Conservation (phyloP, 73 alveolate genomes). For the Uronychia binucleata region DNA sequence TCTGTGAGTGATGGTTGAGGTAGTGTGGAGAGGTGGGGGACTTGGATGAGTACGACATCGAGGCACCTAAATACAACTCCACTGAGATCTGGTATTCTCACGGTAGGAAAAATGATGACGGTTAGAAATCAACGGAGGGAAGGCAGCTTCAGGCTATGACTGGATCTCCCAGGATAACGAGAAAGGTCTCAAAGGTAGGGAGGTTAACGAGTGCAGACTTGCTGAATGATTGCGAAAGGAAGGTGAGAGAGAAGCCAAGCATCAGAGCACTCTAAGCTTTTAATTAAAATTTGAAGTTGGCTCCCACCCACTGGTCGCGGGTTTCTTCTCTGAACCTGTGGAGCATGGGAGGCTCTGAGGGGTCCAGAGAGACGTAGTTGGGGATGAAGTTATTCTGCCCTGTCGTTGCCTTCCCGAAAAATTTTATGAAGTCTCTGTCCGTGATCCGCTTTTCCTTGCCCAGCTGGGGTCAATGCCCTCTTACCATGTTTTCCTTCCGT, state of each 20-base stretch:
- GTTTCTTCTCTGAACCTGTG: constrained; percentile 75
- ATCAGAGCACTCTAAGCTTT: neutral
- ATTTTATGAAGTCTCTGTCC: constrained; percentile 32
- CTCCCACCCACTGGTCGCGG: constrained; percentile 66
- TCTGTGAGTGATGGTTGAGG: neutral
- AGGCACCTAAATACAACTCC: neutral
- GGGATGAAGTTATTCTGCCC: constrained; percentile 53
- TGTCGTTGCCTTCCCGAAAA: constrained; percentile 51
- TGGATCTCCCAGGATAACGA: neutral
- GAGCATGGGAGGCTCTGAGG: constrained; percentile 74
- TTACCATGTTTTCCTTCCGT: constrained; percentile 3
- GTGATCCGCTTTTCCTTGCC: constrained; percentile 10
- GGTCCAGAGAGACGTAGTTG: constrained; percentile 78
- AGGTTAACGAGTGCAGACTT: neutral
- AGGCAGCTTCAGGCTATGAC: neutral
- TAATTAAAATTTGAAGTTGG: constrained; percentile 45
- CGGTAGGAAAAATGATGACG: neutral
- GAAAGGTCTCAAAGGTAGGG: neutral
- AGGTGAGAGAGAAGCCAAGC: constrained; percentile 1
- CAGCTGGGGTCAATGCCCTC: neutral
- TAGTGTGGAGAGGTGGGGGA: neutral
- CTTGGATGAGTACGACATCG: neutral
- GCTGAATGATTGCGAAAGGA: neutral
- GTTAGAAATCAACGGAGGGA: constrained; percentile 3
- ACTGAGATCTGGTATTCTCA: neutral